A percentile compares a stretch with the other conserved stretches of the same genome.
These are phyloP conservation scores for Colletotrichum sp. DNA, from an alignment of 2,329 filamentous ascomycete genomes.

Conservation along the genomic window DNA sequence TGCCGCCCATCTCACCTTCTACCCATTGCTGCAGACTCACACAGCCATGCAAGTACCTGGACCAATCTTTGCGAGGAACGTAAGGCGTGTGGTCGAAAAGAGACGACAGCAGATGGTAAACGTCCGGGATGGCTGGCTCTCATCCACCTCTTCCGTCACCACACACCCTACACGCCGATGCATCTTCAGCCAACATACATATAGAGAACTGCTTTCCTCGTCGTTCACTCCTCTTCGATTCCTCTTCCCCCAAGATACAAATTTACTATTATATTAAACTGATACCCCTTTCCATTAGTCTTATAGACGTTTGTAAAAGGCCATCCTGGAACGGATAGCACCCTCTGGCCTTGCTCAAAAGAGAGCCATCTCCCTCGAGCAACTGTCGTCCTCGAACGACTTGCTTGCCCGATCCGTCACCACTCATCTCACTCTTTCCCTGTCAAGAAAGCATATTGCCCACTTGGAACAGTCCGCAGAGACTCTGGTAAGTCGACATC, in stretches of 20 bases:
- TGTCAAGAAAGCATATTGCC: neutral
- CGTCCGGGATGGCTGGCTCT: neutral
- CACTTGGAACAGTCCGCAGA: neutral
- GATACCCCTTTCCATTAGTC: neutral
- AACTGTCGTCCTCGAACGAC: neutral
- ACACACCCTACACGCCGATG: neutral
- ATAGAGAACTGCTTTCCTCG: neutral
- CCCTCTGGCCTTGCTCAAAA: neutral
- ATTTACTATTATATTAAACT: neutral
- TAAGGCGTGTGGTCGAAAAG: neutral
- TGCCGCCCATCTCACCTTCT: neutral
- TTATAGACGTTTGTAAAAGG: neutral
- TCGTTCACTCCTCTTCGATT: neutral
- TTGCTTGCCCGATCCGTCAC: neutral
- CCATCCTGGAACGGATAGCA: neutral
- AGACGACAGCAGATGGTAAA: neutral
- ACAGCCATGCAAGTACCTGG: neutral
- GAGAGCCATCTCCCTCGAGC: neutral
- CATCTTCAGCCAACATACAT: neutral
- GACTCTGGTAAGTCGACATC: neutral
- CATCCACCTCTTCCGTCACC: neutral
- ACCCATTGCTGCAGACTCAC: neutral
- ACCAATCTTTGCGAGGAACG: neutral
- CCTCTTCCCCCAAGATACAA: neutral
- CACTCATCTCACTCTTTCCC: neutral